Conservation (phyloP, 148 eudicot genomes). For the Nepenthes mirabilis region DNA sequence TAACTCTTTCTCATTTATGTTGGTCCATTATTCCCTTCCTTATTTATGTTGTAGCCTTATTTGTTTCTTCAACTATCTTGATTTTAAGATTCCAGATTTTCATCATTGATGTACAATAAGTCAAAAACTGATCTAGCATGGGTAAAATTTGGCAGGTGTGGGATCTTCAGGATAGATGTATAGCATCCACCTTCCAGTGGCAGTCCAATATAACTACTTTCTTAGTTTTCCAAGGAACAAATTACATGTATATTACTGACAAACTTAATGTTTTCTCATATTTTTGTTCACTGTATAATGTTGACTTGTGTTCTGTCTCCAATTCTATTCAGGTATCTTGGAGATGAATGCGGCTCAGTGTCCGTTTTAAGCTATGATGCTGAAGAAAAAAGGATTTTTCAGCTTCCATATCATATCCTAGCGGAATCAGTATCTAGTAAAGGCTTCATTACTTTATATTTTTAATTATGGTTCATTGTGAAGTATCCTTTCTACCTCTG, state of each 20-base stretch:
- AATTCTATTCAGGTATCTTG: slow-evolving; percentile 57
- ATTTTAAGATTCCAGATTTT: not conserved
- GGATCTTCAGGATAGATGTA: slow-evolving; percentile 72
- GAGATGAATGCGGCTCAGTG: slow-evolving; percentile 71
- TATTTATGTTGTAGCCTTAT: not conserved
- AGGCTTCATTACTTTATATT: slow-evolving; percentile 8
- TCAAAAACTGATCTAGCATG: not conserved
- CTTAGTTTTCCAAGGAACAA: slow-evolving; percentile 57
- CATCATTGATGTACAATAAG: slow-evolving; percentile 5
- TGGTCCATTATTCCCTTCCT: not conserved
- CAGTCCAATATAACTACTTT: slow-evolving; percentile 83
- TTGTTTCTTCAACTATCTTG: not conserved
- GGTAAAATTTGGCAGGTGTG: slow-evolving; percentile 53
- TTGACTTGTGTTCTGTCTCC: slow-evolving; percentile 8
- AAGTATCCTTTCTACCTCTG: not conserved
- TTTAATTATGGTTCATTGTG: not conserved
- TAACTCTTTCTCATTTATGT: slow-evolving; percentile 4
- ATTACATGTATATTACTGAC: slow-evolving; percentile 46
- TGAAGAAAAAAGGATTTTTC: slow-evolving; percentile 44
- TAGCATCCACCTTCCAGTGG: slow-evolving; percentile 66
- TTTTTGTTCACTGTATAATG: not conserved
- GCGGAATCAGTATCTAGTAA: slow-evolving; percentile 61
- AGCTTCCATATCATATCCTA: slow-evolving; percentile 55
- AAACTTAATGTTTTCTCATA: not conserved
- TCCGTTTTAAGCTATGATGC: slow-evolving; percentile 57